Base-by-base conservation (phyloP, 2,329 filamentous ascomycete species). In the Magnaporthiopsis poae region DNA sequence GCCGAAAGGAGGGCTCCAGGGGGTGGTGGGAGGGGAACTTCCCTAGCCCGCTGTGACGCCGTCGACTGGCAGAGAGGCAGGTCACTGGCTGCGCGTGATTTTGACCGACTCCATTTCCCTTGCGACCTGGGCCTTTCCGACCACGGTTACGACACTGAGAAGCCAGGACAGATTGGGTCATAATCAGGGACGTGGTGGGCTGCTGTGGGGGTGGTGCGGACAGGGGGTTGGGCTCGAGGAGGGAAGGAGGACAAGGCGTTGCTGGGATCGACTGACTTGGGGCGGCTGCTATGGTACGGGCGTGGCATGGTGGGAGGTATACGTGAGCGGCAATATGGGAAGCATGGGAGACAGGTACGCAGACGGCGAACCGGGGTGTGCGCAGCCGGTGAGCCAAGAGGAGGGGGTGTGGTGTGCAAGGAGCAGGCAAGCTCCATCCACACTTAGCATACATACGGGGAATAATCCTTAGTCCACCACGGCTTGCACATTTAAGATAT, bases 1-100 rank as follows among this genome's bases (percentile, higher is more conserved):
- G 63, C 63, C 63, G 63, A 35, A 60, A 35, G 63, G 63, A 65
- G 52, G 63, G 61, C 21, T 56, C 46, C 46, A 56, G 46, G 46
- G 21, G 46, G 46, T n/a, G 46, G 46, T 21, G 21, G 46, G 46
- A 56, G 46, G 46, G 18, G 46, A 56, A 11, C 21, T 21, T 56
- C 46, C 46, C 21, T 31, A 21, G 46, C n/a, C 46, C 25, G 21
- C 46, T 56, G 46, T 56, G 46, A 56, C 21, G 46, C 21, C 18
- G 46, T 56, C 21, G 46, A 11, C 46, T 56, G 7, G 46, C 46
- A 56, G 46, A 56, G 46, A 56, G 46, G 21, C 46, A 56, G 46
- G 46, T 25, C 46, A 56, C 46, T 56, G 46, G 46, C 46, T 56
- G 46, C 46, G 46, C 46, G 46, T 56, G 46, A 56, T 56, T 56